A percentile compares a stretch with the other conserved stretches of the same genome.
phyloP scores from a whole-genome alignment of 129 eudicot genomes.

The Scalesia atractyloides region DNA sequence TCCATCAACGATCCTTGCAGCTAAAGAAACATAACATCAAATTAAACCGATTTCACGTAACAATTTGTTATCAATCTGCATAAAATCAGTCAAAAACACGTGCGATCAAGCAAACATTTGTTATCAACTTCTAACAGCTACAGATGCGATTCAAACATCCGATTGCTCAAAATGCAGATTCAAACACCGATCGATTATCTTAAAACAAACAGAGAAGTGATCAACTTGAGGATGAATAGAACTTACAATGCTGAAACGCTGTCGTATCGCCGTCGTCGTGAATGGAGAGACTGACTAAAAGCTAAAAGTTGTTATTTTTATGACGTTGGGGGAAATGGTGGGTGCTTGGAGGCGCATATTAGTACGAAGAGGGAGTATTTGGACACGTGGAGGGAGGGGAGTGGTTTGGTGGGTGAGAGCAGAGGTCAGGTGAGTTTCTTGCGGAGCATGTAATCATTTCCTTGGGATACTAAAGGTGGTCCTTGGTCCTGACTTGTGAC shows the following conservation, averaged over 20 bases:
- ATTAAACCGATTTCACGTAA: background rate
- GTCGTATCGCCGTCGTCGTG: background rate
- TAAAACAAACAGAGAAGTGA: too few species aligned
- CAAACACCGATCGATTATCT: too few species aligned
- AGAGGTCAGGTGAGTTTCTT: background rate
- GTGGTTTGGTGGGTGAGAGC: background rate
- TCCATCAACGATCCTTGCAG: constrained; percentile 19
- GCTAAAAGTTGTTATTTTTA: background rate
- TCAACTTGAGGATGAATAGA: too few species aligned
- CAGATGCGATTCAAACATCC: too few species aligned
- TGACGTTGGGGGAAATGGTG: constrained; percentile 13
- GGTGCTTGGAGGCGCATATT: too few species aligned
- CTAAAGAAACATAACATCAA: constrained; percentile 13
- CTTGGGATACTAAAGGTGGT: background rate
- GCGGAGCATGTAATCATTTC: constrained; percentile 27
- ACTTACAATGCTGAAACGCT: background rate
- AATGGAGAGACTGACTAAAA: background rate
- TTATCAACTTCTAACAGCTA: too few species aligned
- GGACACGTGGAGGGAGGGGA: constrained; percentile 22
- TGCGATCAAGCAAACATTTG: too few species aligned
- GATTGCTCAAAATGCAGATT: too few species aligned
- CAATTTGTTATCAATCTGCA: background rate
- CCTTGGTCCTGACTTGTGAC: too few species aligned
- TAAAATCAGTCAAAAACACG: too few species aligned
- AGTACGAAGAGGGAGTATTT: background rate